Base-by-base conservation (phyloP, 2,329 filamentous ascomycete species). In the Camptophora hylomeconis region DNA sequence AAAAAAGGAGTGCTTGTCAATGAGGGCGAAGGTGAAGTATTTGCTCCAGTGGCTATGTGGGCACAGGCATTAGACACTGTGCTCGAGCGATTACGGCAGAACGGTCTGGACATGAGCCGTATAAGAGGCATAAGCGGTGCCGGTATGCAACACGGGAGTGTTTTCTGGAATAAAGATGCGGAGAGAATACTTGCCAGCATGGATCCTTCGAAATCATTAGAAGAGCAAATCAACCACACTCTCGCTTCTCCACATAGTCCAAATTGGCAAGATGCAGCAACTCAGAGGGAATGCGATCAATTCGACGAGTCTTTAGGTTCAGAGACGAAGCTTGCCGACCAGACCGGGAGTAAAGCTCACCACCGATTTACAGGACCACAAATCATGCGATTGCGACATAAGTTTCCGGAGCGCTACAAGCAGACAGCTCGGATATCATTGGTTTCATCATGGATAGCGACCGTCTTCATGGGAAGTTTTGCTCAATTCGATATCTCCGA, bases 231-330 rank as follows among this genome's bases (percentile, higher is more conserved):
- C 15, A 58, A 61, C 7, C 60, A 57, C 3, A 80, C 78, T 0
- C 81, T 95, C 49, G 80, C 84, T 10, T 79, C 92, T 52, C 75
- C 80, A 4, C 86, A 75, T 58, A 84, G 82, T 41, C 89, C 89
- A 5, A 98, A 95, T 54, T 98, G 89, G 89, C 89, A 95, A 58
- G 89, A 98, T 53, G 79, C 86, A 37, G 93, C 84, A 57, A 95
- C 89, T 2, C 84, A 94, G 59, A 66, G 66, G 41, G 81, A 98
- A 58, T 94, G 86, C 50, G 84, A 94, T 51, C 66, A 71, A 39
- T 95, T 95, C 49, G 86, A 95, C 52, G 67, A 61, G 4, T 61
- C 64, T 30, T 58, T 94, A 5, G 80, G 80, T 1, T 63, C 63
- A 5, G 62, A 70, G 2, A 67, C 77, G 45, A 65, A 67, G 38